phyloP scores from a whole-genome alignment of 768 basidiomycete genomes.

The Trametes sanguinea region DNA sequence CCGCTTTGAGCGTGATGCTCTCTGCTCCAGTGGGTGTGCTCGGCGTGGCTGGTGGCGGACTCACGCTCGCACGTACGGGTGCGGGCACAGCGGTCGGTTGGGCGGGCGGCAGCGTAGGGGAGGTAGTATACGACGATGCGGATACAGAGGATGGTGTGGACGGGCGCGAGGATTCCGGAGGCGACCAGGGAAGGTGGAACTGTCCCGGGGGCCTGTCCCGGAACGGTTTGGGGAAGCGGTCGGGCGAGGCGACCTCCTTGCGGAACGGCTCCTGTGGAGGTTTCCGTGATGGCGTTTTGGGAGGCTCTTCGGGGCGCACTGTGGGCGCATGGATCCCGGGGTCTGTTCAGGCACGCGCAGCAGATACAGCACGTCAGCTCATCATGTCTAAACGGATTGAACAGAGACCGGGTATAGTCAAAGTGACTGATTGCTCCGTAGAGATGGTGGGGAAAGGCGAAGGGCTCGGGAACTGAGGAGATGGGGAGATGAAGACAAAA shows the following conservation, averaged over 20 bases:
- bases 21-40: conserved; percentile 28
- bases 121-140: not conserved
- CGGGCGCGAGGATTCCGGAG: conserved; percentile 15
- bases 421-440: too few species aligned
- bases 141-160: conserved; percentile 14
- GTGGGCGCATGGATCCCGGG: conserved; percentile 22
- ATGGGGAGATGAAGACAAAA: not conserved
- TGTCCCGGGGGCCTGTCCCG: conserved; percentile 32
- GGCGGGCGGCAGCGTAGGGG: conserved; percentile 4
- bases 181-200: conserved; percentile 33
- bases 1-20: conserved; percentile 62
- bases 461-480: not conserved
- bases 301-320: conserved; percentile 14
- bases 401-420: too few species aligned
- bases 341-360: conserved; percentile 20
- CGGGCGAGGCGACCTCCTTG: conserved; percentile 27
- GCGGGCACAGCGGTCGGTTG: not conserved
- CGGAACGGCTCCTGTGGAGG: conserved; percentile 25
- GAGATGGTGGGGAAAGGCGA: not conserved
- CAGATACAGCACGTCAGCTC: conserved; percentile 5
- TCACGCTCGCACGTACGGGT: not conserved
- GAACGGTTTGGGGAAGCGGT: conserved; percentile 35
- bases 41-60: conserved; percentile 30
- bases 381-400: not conserved
- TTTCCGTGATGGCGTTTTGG: conserved; percentile 14